Conservation (phyloP, 129 eudicot species). For the Cynara cardunculus region DNA sequence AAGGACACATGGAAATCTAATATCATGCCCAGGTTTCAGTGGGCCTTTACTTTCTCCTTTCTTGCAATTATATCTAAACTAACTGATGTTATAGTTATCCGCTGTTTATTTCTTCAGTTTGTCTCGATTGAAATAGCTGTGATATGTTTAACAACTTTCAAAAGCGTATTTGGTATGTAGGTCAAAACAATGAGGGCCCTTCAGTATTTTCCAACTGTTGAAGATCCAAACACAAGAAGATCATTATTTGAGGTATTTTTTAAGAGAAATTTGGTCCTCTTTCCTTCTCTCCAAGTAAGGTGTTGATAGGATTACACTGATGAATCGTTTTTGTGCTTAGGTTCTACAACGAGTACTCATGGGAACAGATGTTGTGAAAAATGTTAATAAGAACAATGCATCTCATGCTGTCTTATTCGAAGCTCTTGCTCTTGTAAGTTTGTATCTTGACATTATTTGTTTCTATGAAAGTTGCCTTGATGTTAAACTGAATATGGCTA, state of each 20-base stretch:
- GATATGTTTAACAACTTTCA: background rate
- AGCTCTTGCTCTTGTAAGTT: conserved; percentile 97
- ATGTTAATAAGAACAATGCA: conserved; percentile 98
- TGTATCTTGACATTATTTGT: background rate
- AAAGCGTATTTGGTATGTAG: conserved; percentile 37
- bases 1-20: background rate
- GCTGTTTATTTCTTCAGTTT: background rate
- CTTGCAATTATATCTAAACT: background rate
- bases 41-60: background rate
- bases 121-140: background rate
- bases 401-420: conserved; percentile 98
- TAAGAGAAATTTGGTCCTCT: background rate
- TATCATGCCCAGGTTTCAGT: background rate
- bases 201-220: conserved; percentile 93
- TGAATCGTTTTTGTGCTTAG: conserved; percentile 14
- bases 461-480: background rate
- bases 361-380: conserved; percentile 99
- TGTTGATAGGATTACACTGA: background rate
- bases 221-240: conserved; percentile 91
- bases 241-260: conserved; percentile 77
- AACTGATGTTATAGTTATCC: background rate
- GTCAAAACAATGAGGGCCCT: conserved; percentile 98
- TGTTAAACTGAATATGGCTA: conserved; percentile 12
- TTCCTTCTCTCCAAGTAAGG: background rate
- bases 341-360: conserved; percentile 85